Conservation (phyloP, 2,329 filamentous ascomycete species). For the Aspergillus persii region DNA sequence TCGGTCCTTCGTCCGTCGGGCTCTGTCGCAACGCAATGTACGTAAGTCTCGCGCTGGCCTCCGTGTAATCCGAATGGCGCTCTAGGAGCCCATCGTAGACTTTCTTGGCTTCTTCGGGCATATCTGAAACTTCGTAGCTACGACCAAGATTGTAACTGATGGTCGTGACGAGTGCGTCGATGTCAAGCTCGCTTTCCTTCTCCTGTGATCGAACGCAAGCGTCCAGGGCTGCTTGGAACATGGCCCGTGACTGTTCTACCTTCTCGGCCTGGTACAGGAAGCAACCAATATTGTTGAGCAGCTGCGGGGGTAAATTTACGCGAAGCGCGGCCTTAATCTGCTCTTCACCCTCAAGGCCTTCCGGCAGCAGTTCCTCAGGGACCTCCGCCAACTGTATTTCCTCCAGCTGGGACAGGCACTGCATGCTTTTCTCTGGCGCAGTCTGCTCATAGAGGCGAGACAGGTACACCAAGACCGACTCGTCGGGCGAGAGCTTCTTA, state of each 20-base stretch:
- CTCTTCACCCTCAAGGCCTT: conserved; percentile 59
- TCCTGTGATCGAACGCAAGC: conserved; percentile 81
- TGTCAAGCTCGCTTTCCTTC: conserved; percentile 73
- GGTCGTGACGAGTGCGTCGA: conserved; percentile 87
- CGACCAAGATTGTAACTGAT: conserved; percentile 96
- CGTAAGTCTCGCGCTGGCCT: conserved; percentile 82
- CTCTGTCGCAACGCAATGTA: conserved; percentile 83
- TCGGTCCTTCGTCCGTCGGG: conserved; percentile 81
- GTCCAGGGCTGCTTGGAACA: conserved; percentile 88
- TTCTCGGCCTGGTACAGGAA: conserved; percentile 90
- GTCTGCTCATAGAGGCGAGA: conserved; percentile 86
- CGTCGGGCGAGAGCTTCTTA: conserved; percentile 75
- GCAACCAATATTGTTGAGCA: conserved; percentile 96
- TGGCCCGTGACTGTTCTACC: conserved; percentile 72
- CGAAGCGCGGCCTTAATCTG: conserved; percentile 61
- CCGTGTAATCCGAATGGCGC: conserved; percentile 87
- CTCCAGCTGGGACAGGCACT: conserved; percentile 89
- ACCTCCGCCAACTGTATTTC: conserved; percentile 82
- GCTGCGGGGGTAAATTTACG: conserved; percentile 78
- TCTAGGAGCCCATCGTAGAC: conserved; percentile 84
- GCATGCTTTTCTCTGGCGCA: conserved; percentile 82
- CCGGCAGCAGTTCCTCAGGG: conserved; percentile 64
- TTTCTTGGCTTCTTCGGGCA: conserved; percentile 78
- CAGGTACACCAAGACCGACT: conserved; percentile 85
- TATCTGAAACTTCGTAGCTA: conserved; percentile 82